A percentile compares a stretch with the other conserved stretches of the same genome.
Conservation (phyloP, 495 filamentous ascomycete genomes). For the Diplogelasinospora grovesii region DNA sequence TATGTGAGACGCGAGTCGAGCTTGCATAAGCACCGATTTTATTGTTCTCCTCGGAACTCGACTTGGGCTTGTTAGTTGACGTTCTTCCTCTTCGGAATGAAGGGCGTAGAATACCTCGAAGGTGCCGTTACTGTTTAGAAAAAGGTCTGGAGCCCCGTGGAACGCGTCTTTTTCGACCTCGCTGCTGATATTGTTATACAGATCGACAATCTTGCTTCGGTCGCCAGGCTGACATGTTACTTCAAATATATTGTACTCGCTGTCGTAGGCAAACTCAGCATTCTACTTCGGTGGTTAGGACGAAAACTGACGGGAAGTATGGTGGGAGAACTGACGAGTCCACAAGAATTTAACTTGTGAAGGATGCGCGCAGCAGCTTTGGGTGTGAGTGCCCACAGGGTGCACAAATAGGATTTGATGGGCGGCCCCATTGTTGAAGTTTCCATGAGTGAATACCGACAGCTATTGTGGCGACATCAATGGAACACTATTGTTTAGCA, state of each 20-base stretch:
- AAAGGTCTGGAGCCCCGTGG: conserved; percentile 10
- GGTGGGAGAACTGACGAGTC: conserved; percentile 14
- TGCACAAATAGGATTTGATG: conserved; percentile 24
- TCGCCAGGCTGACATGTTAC: conserved; percentile 26
- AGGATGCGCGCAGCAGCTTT: conserved; percentile 23
- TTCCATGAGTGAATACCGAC: too few relatives aligned
- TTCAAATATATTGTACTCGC: conserved; percentile 18
- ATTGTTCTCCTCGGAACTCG: too few relatives aligned
- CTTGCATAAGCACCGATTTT: too few relatives aligned
- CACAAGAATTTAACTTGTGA: conserved; percentile 7
- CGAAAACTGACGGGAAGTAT: background rate
- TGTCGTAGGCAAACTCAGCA: conserved; percentile 26
- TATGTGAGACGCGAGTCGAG: too few relatives aligned
- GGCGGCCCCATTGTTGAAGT: too few relatives aligned
- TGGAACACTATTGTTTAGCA: too few relatives aligned
- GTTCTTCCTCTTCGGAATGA: too few relatives aligned
- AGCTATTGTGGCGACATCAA: too few relatives aligned
- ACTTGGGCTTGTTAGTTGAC: too few relatives aligned
- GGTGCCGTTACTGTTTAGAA: conserved; percentile 13
- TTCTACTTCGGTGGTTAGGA: conserved; percentile 2
- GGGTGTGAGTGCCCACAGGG: conserved; percentile 26
- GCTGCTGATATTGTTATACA: conserved; percentile 8
- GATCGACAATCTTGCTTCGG: conserved; percentile 10
- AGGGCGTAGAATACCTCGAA: conserved; percentile 23
- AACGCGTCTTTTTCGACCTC: conserved; percentile 17